phyloP scores from a whole-genome alignment of 495 filamentous ascomycete species.

The Chaetomium cochliodes region DNA sequence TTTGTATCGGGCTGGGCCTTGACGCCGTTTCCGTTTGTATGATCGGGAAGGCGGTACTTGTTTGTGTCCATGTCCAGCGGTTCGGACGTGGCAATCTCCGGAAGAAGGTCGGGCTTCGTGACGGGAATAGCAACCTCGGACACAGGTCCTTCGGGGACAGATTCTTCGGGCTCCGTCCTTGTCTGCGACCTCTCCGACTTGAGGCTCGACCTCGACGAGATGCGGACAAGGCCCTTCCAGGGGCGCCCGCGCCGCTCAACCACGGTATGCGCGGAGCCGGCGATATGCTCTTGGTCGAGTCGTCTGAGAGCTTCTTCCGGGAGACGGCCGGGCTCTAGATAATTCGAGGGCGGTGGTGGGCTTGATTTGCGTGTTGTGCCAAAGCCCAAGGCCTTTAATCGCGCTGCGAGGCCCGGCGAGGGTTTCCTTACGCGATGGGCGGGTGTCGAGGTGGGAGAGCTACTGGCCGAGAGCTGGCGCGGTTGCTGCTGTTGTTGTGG shows the following conservation, averaged over 20 bases:
- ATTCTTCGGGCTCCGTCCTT: slow-evolving; percentile 26
- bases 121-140: slow-evolving; percentile 15
- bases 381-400: slow-evolving; percentile 70
- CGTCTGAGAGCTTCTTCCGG: slow-evolving; percentile 70
- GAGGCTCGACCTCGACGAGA: slow-evolving; percentile 39
- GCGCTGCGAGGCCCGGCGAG: slow-evolving; percentile 72
- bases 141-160: slow-evolving; percentile 20
- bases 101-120: slow-evolving; percentile 40
- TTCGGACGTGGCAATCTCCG: slow-evolving; percentile 42
- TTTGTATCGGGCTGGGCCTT: slow-evolving; percentile 54
- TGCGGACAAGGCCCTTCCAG: slow-evolving; percentile 57
- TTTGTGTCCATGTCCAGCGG: slow-evolving; percentile 58
- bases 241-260: slow-evolving; percentile 61
- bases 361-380: slow-evolving; percentile 46
- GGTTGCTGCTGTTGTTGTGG: slow-evolving; percentile 20
- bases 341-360: slow-evolving; percentile 36
- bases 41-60: slow-evolving; percentile 64
- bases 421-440: slow-evolving; percentile 51
- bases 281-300: slow-evolving; percentile 61
- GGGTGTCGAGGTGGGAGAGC: slow-evolving; percentile 25
- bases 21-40: slow-evolving; percentile 59
- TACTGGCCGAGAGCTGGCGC: slow-evolving; percentile 19
- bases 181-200: slow-evolving; percentile 31
- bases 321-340: slow-evolving; percentile 61
- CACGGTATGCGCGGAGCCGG: slow-evolving; percentile 50